Conservation (phyloP, 2,329 filamentous ascomycete species). For the Aspergillus bombycis region DNA sequence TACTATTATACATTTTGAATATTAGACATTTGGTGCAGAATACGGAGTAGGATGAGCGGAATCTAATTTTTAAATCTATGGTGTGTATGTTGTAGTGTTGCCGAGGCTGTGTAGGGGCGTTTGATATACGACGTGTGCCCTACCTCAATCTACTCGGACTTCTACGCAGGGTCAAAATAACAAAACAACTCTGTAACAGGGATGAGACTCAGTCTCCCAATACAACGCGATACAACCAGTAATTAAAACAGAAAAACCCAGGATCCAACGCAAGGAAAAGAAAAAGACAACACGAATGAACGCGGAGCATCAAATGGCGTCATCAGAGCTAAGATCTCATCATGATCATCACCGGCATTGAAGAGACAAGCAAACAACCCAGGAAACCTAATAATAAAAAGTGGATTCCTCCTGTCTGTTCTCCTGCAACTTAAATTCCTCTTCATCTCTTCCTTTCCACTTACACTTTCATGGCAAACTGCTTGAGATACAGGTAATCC, state of each 20-base stretch:
- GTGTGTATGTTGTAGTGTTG: not conserved
- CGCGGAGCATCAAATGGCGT: slow-evolving; percentile 17
- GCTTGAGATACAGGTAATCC: slow-evolving; percentile 67
- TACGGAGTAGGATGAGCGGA: not conserved
- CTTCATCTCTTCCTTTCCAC: slow-evolving; percentile 1
- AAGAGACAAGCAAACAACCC: not conserved
- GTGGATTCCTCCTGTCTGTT: not conserved
- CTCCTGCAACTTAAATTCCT: slow-evolving; percentile 6
- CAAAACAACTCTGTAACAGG: not conserved
- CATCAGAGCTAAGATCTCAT: slow-evolving; percentile 21
- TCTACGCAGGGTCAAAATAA: not conserved
- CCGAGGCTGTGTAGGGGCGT: not conserved
- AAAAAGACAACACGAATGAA: slow-evolving; percentile 10
- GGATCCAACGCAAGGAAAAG: too few relatives aligned
- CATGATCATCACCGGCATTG: slow-evolving; percentile 12
- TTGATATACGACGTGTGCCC: not conserved
- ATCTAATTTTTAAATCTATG: not conserved
- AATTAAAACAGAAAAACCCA: not conserved
- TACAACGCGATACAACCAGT: not conserved
- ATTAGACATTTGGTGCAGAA: not conserved
- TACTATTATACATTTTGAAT: not conserved
- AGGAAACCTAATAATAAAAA: slow-evolving; percentile 4
- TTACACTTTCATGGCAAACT: slow-evolving; percentile 61
- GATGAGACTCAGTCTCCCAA: not conserved
- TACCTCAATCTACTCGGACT: not conserved